A percentile compares a stretch with the other conserved stretches of the same genome.
phyloP scores from a whole-genome alignment of 345 rosid genomes.

The Eucalyptus paniculata region DNA sequence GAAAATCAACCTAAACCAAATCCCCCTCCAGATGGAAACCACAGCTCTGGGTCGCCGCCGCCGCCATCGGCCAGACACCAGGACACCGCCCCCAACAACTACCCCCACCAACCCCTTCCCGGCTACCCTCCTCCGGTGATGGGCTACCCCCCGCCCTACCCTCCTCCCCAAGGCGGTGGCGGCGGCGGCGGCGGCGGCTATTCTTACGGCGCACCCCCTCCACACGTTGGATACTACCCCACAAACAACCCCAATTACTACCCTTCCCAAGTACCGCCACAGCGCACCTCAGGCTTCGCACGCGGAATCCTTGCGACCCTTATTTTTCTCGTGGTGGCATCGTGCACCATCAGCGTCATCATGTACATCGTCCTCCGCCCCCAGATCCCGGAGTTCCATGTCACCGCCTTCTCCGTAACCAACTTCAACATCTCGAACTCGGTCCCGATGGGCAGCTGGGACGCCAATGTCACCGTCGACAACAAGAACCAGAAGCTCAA shows the following conservation, averaged over 20 bases:
- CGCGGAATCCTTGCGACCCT: conserved; percentile 23
- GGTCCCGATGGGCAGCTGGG: conserved; percentile 16
- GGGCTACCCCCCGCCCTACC: conserved; percentile 12
- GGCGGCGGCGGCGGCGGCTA: neutral
- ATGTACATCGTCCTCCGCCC: conserved; percentile 13
- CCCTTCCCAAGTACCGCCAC: neutral
- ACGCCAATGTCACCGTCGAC: conserved; percentile 2
- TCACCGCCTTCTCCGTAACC: conserved; percentile 13
- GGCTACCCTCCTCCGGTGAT: conserved; percentile 9
- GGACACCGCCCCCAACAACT: neutral
- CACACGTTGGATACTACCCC: conserved; percentile 29
- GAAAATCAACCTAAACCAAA: neutral
- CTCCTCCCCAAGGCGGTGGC: neutral
- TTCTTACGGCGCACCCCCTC: conserved; percentile 11
- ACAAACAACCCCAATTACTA: conserved; percentile 1
- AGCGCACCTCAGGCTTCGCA: conserved; percentile 5
- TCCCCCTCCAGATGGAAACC: neutral
- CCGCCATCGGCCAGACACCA: neutral
- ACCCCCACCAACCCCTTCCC: neutral
- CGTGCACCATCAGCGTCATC: conserved; percentile 14
- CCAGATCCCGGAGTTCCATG: conserved; percentile 1
- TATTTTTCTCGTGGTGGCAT: conserved; percentile 13
- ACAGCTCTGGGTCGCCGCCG: neutral
- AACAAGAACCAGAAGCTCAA: conserved; percentile 13
- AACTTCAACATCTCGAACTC: conserved; percentile 9